These are phyloP conservation scores for Golubevia sp. DNA, from an alignment of 1,284 basidiomycete species.

Conservation along the genomic window DNA sequence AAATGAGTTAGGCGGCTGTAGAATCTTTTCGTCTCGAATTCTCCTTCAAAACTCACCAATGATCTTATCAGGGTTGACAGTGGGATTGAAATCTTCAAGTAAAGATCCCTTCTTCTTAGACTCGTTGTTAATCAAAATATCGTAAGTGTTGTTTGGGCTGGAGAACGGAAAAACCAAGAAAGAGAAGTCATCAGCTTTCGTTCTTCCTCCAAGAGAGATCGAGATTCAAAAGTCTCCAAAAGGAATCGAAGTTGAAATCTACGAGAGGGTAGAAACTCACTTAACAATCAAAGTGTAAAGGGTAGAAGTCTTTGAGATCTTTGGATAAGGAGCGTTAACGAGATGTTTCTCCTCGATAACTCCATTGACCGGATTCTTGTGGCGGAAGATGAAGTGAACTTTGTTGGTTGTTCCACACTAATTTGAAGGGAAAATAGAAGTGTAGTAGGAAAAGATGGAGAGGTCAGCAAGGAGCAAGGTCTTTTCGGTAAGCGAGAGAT, in stretches of 20 bases:
- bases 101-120: constrained; percentile 72
- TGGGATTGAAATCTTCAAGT: constrained; percentile 91
- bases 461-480: constrained; percentile 67
- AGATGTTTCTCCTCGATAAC: constrained; percentile 58
- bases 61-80: constrained; percentile 89
- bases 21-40: background rate
- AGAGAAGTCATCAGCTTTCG: too few species aligned
- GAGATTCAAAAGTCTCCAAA: background rate
- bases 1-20: too few species aligned
- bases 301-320: constrained; percentile 49
- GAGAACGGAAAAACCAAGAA: background rate
- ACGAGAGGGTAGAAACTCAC: constrained; percentile 65
- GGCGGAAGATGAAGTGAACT: constrained; percentile 61
- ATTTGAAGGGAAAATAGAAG: constrained; percentile 74
- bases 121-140: constrained; percentile 89
- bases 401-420: constrained; percentile 56
- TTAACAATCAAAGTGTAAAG: constrained; percentile 70
- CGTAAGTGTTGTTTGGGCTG: constrained; percentile 92
- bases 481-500: too few species aligned
- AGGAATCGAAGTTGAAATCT: constrained; percentile 3
- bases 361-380: constrained; percentile 42
- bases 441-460: constrained; percentile 97
- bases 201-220: background rate
- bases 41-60: constrained; percentile 66
- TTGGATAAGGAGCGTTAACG: constrained; percentile 40